Base-by-base conservation (phyloP, 176 grass and related monocot genomes). In the Aegilops sharonensis region DNA sequence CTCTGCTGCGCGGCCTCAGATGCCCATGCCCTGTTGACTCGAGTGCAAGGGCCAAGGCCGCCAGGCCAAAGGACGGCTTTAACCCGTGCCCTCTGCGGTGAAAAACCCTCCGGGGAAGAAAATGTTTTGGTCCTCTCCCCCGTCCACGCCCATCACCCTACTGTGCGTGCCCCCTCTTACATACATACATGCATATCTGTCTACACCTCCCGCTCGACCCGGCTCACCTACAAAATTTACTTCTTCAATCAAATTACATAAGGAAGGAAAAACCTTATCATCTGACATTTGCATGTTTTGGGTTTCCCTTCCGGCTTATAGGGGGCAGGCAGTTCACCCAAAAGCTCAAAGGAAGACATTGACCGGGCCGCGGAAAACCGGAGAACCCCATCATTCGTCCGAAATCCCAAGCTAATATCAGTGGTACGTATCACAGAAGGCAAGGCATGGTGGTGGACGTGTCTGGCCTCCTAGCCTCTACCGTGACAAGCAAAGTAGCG, bases 11-110 rank as follows among this genome's bases (percentile, higher is more conserved):
- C 14, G 64, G 3, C 32, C 65, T 60, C 27, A 76, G 70, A 76
- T 76, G 82, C 70, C 83, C 72, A 68, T 85, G n/a, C 60, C 72
- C 9, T 75, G 69, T 84, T 75, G 27, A 48, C 72, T 21, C 68
- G 2, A 74, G 52, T n/a, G 52, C 32, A 59, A 59, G 6, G 54
- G 17, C 54, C 54, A 17, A 57, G 5, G 5, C 3, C 0, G 34
- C 0, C 6, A 18, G 17, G 6, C 17, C 52, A 7, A 59, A 59
- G 54, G 54, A 59, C 54, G 18, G 8, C 54, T 59, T 59, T 59
- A 54, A 54, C 50, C 14, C 50, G 5, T 18, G 0, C 48, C 50
- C 54, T 57, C 54, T 4, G 18, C 54, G 54, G 54, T 57, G 54
- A 59, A 59, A 54, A 54, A 17, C 11, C 48, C 47, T 50, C 47